phyloP scores from a whole-genome alignment of 2,329 filamentous ascomycete species.

The Aspergillaceae sp. region DNA sequence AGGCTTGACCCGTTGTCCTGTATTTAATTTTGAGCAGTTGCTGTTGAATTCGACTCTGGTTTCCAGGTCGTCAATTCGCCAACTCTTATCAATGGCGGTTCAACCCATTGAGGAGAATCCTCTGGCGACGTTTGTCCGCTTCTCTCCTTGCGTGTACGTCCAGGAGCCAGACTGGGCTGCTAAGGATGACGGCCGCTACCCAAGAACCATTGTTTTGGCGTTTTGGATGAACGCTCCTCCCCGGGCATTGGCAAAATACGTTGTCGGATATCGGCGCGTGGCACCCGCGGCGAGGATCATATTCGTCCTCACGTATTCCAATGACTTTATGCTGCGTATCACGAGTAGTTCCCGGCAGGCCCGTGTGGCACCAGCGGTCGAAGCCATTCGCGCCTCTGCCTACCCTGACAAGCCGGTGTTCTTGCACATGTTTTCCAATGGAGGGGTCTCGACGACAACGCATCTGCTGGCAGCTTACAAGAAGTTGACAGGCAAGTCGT shows the following conservation, averaged over 20 bases:
- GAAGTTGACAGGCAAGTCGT: conserved; percentile 18
- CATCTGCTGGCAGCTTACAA: conserved; percentile 34
- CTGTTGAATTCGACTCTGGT: not conserved
- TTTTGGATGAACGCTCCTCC: conserved; percentile 43
- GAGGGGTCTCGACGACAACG: conserved; percentile 35
- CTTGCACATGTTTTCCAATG: conserved; percentile 45
- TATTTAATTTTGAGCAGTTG: not conserved
- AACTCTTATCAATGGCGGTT: conserved; percentile 5
- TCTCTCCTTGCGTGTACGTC: conserved; percentile 33
- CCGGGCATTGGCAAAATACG: conserved; percentile 41
- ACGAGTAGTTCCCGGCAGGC: conserved; percentile 15
- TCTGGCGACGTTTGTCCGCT: conserved; percentile 23
- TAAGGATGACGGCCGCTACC: conserved; percentile 3
- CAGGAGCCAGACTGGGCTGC: conserved; percentile 21
- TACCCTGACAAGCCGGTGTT: conserved; percentile 23
- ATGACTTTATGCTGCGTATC: conserved; percentile 25
- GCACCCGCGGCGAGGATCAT: conserved; percentile 37
- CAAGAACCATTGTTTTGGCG: conserved; percentile 36
- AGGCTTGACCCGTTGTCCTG: not conserved
- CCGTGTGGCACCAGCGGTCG: conserved; percentile 27
- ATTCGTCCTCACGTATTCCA: conserved; percentile 30
- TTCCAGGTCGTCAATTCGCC: not conserved
- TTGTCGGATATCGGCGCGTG: conserved; percentile 35
- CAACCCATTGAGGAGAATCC: conserved; percentile 6
- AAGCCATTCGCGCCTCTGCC: conserved; percentile 21